Conservation (phyloP, 129 eudicot species). For the Chrysanthemum lavandulifolium region DNA sequence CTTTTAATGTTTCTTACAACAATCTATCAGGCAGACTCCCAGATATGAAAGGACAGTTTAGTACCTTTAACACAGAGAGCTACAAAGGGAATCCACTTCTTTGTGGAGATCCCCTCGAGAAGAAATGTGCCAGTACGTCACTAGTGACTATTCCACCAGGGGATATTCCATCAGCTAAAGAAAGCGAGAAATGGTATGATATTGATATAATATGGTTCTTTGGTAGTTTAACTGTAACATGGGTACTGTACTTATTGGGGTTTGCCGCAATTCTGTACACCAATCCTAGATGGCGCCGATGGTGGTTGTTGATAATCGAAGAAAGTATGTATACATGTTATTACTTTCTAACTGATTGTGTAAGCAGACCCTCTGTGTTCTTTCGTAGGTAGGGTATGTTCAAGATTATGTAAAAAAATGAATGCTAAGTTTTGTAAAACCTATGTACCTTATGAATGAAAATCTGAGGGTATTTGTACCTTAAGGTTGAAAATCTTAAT, state of each 20-base stretch:
- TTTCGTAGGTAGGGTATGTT: not conserved
- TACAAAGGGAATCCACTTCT: conserved; percentile 28
- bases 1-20: conserved; percentile 27
- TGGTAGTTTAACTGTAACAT: conserved; percentile 22
- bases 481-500: no score
- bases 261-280: not conserved
- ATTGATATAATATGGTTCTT: conserved; percentile 17
- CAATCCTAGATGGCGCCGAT: conserved; percentile 24
- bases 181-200: conserved; percentile 29
- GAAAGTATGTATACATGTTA: conserved; percentile 17
- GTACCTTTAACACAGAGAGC: conserved; percentile 19
- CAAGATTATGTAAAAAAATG: not conserved
- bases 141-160: not conserved
- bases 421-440: no score
- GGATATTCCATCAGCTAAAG: not conserved
- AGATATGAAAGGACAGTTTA: conserved; percentile 19
- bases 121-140: conserved; percentile 15
- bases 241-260: conserved; percentile 16
- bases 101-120: conserved; percentile 21
- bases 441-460: no score
- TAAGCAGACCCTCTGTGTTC: conserved; percentile 1
- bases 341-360: conserved; percentile 12
- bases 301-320: conserved; percentile 12
- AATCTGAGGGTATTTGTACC: no score
- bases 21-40: conserved; percentile 28